Base-by-base conservation (phyloP, 169 alveolate species). In the Plasmodium reichenowi region DNA sequence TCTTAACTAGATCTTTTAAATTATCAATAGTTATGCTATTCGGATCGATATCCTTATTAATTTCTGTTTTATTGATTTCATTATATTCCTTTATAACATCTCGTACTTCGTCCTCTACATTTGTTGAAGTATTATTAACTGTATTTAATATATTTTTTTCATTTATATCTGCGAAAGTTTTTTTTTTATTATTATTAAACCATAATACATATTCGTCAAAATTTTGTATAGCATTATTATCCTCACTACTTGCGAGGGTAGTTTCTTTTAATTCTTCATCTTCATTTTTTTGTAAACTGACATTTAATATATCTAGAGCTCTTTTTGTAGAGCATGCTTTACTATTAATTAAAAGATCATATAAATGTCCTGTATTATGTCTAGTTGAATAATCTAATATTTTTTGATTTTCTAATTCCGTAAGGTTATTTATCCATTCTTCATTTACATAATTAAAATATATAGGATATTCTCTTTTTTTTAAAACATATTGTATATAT, bases 391-490 rank as follows among this genome's bases (percentile, higher is more conserved):
- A 83, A 8, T 48, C 38, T 62, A 83, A 15, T 29, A 83, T 83
- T 83, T 83, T 83, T 38, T 83, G 91, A 83, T 83, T 83, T 56
- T 83, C 91, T 43, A 83, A 72, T 48, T 83, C 91, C 9, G 91
- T 83, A 48, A 83, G 59, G 5, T 52, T 45, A 12, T 83, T 83
- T 24, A 83, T 83, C 91, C 91, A 83, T 32, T 83, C 73, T 3
- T 83, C 91, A 60, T 83, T 83, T 58, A 83, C 45, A 17, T 58
- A 26, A 62, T 83, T 83, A 83, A 68, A 83, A 29, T 52, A 17
- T 12, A 83, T 83, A 24, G 91, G 91, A 24, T 68, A 67, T 12
- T 83, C 91, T 58, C 70, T 83, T 68, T 83, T 83, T 38, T 68
- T 68, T 45, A 83, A 48, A 8, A 83, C 24, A 50, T 83, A 68